Evolutionary conservation across 441 rosid genomes (phyloP).

Genomic region (Pelargonium citronellum): DNA sequence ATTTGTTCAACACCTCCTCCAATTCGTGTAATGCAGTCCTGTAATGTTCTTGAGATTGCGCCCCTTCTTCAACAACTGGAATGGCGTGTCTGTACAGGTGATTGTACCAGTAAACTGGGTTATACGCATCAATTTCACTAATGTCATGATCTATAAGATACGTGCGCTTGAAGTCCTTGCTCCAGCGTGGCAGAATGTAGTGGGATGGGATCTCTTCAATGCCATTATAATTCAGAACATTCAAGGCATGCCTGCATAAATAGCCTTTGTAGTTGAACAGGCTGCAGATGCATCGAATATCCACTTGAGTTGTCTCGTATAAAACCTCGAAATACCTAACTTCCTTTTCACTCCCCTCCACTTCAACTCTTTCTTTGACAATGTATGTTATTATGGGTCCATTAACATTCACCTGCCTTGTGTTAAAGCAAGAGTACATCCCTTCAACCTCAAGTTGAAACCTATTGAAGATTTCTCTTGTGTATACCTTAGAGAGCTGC

Average conservation of each 20-base stretch:
- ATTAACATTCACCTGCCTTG: constrained; percentile 35
- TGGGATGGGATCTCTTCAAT: constrained; percentile 43
- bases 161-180: constrained; percentile 34
- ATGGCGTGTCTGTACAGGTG: constrained; percentile 28
- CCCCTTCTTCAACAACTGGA: constrained; percentile 37
- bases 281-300: constrained; percentile 50
- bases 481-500: constrained; percentile 44
- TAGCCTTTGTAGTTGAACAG: constrained; percentile 51
- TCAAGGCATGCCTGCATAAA: constrained; percentile 48
- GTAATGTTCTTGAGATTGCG: constrained; percentile 30
- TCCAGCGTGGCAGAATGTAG: constrained; percentile 38
- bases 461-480: constrained; percentile 33
- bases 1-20: constrained; percentile 34
- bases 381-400: constrained; percentile 41
- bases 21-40: constrained; percentile 39
- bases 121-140: constrained; percentile 25
- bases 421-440: constrained; percentile 49
- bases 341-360: constrained; percentile 36
- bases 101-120: constrained; percentile 30
- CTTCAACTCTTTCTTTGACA: constrained; percentile 41
- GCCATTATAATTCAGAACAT: constrained; percentile 46
- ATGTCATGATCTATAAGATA: constrained; percentile 22
- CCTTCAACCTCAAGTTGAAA: constrained; percentile 48
- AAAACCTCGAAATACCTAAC: constrained; percentile 39
- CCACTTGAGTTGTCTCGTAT: constrained; percentile 37